phyloP scores from a whole-genome alignment of 192 early-diverging fungal genomes.

The Chytriomyces hyalinus region DNA sequence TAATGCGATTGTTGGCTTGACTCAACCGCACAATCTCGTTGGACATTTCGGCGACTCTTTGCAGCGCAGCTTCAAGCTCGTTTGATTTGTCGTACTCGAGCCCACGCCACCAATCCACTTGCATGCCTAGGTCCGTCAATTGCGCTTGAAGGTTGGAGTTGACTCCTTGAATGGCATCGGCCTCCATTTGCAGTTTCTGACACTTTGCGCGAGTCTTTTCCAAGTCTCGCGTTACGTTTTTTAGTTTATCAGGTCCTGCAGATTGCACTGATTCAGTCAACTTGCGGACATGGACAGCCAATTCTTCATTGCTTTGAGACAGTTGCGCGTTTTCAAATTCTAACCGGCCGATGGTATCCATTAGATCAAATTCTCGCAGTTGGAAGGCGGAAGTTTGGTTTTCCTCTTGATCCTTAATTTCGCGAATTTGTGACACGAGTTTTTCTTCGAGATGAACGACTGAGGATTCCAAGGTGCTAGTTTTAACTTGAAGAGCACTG shows the following conservation, averaged over 20 bases:
- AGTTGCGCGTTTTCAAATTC: no score
- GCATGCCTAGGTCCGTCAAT: not conserved
- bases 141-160: conserved; percentile 3
- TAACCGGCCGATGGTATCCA: no score
- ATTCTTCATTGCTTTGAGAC: no score
- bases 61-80: conserved; percentile 9
- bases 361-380: conserved; percentile 3
- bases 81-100: conserved; percentile 1
- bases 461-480: not conserved
- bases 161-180: not conserved
- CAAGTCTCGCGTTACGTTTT: no score
- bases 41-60: conserved; percentile 11
- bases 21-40: not conserved
- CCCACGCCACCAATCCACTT: conserved; percentile 11
- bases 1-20: conserved; percentile 7
- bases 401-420: not conserved
- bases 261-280: no score
- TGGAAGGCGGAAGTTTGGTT: not conserved
- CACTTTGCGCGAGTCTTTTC: no score
- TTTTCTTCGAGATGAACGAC: not conserved
- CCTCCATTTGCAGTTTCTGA: no score
- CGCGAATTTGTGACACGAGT: not conserved
- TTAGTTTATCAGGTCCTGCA: no score
- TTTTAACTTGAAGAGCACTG: not conserved
- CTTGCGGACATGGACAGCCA: no score